Conservation (phyloP, 345 rosid species). For the Corymbia maculata region DNA sequence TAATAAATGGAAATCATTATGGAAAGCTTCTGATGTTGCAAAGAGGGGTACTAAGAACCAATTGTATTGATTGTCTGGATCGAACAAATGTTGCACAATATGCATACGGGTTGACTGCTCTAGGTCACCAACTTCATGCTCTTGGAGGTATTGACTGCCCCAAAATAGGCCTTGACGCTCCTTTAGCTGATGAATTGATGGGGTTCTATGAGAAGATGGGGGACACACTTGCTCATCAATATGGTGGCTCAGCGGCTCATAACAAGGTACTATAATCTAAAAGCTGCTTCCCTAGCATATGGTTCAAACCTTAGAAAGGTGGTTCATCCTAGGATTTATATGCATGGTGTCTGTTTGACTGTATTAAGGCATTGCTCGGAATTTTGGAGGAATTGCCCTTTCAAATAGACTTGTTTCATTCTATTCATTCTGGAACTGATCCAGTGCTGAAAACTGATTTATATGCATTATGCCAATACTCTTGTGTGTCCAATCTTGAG, state of each 20-base stretch:
- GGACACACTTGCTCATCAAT: conserved; percentile 81
- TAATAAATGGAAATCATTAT: conserved; percentile 41
- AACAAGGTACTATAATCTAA: conserved; percentile 39
- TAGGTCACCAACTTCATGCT: conserved; percentile 85
- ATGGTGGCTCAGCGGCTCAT: conserved; percentile 91
- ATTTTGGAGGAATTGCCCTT: not conserved
- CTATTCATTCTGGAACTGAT: not conserved
- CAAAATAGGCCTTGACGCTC: conserved; percentile 68
- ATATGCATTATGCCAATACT: not conserved
- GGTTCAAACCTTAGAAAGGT: not conserved
- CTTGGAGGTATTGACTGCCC: conserved; percentile 55
- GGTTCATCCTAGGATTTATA: not conserved
- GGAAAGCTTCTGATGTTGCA: conserved; percentile 54
- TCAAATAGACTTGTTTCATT: not conserved
- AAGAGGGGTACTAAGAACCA: conserved; percentile 89
- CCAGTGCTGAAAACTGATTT: not conserved
- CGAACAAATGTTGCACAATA: conserved; percentile 99
- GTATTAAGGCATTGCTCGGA: not conserved
- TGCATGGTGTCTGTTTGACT: not conserved
- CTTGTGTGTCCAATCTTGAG: not conserved
- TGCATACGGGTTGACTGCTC: conserved; percentile 93
- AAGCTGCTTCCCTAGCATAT: not conserved
- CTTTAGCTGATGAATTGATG: conserved; percentile 84
- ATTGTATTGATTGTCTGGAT: conserved; percentile 97
- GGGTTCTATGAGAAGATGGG: conserved; percentile 83